A percentile compares a stretch with the other conserved stretches of the same genome.
These are phyloP conservation scores for Micromonas pusilla DNA, from an alignment of 139 green algal genomes.

Conservation along the genomic window DNA sequence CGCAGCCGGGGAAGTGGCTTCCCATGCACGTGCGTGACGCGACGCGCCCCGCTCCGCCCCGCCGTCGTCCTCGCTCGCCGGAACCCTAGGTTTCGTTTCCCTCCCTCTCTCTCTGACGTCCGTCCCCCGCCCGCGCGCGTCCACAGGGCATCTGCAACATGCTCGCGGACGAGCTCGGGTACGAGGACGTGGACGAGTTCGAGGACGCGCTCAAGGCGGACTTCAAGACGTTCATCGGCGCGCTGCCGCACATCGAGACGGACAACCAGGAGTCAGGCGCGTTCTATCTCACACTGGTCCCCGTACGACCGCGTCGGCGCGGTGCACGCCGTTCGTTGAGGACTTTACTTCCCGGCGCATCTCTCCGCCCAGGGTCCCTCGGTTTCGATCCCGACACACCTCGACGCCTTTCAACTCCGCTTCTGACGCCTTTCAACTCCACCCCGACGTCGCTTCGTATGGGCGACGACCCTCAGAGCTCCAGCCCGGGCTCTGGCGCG, in stretches of 20 bases:
- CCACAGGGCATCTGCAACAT: slow-evolving; percentile 5
- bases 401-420: too few relatives aligned
- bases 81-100: not conserved
- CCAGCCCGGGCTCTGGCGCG: not conserved
- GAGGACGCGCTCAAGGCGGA: slow-evolving; percentile 56
- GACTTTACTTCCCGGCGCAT: too few relatives aligned
- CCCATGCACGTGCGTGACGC: not conserved
- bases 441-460: too few relatives aligned
- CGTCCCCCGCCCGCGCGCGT: not conserved
- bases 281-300: too few relatives aligned
- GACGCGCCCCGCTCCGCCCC: too few relatives aligned
- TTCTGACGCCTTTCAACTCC: too few relatives aligned
- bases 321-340: too few relatives aligned
- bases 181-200: slow-evolving; percentile 63
- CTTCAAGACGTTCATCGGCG: slow-evolving; percentile 51
- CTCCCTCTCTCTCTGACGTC: not conserved
- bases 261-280: too few relatives aligned
- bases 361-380: too few relatives aligned
- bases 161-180: slow-evolving; percentile 31
- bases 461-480: not conserved
- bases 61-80: not conserved
- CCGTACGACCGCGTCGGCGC: too few relatives aligned
- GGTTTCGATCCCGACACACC: too few relatives aligned
- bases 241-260: slow-evolving; percentile 52
- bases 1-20: slow-evolving; percentile 10